Percentiles rank a stretch among this genome's conserved stretches.
Conservation (phyloP, 23 red algal genomes). For the Gracilaria caudata region DNA sequence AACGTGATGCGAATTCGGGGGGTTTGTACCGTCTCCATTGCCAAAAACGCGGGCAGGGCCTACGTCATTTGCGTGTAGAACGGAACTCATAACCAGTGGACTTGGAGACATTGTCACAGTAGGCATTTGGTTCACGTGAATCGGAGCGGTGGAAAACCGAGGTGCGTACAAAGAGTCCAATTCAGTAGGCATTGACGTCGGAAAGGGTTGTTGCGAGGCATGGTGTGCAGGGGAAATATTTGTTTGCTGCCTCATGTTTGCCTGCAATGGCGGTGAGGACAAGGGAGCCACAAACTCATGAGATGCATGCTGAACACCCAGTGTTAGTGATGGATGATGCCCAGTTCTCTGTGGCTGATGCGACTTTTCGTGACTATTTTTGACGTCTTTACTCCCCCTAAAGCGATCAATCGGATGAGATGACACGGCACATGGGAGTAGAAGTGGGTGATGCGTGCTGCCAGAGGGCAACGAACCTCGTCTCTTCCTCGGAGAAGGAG, state of each 20-base stretch:
- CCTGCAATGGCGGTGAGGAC: not conserved
- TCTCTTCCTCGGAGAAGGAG: not conserved
- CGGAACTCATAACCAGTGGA: constrained; percentile 21
- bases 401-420: not conserved
- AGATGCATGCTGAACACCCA: not conserved
- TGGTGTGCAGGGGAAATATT: not conserved
- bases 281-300: not conserved
- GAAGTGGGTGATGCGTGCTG: not conserved
- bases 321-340: not conserved
- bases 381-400: not conserved
- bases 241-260: not conserved
- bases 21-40: not conserved
- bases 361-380: not conserved
- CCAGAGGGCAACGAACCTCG: not conserved
- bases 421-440: not conserved
- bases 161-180: constrained; percentile 23
- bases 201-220: constrained; percentile 8
- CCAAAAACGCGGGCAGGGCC: not conserved
- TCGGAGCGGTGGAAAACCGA: not conserved
- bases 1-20: constrained; percentile 1
- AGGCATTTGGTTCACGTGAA: constrained; percentile 22
- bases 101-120: constrained; percentile 9
- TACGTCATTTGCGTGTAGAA: constrained; percentile 7
- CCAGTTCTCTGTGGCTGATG: not conserved
- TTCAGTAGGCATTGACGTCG: not conserved